These are phyloP conservation scores for Venturia aucupariae DNA, from an alignment of 2,329 filamentous ascomycete species.

Conservation along the genomic window DNA sequence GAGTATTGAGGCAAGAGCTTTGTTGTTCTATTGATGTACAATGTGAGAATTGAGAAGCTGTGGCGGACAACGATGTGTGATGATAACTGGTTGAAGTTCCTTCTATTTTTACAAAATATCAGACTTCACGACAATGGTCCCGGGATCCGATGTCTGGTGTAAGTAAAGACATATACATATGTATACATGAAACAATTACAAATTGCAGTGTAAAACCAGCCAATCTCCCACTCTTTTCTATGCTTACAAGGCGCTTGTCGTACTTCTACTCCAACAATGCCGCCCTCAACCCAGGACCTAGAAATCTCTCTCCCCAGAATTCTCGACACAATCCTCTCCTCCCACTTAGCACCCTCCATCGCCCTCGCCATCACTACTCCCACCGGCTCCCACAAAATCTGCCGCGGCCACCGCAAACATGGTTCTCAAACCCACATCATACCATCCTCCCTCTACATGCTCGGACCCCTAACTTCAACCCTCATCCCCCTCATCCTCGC, in stretches of 20 bases:
- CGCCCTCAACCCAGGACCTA: background rate
- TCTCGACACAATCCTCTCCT: background rate
- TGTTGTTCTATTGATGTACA: conserved; percentile 21
- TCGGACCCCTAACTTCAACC: conserved; percentile 5
- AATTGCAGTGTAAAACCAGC: background rate
- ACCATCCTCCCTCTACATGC: background rate
- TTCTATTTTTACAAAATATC: too few species aligned
- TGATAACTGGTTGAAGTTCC: too few species aligned
- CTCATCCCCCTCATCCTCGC: background rate
- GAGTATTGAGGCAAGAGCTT: conserved; percentile 27
- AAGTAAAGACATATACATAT: background rate
- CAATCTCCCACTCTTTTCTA: background rate
- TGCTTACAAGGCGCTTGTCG: background rate
- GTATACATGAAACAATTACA: background rate
- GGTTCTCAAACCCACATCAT: background rate
- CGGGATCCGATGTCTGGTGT: background rate
- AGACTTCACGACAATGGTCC: background rate
- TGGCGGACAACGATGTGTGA: too few species aligned
- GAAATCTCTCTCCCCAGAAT: background rate
- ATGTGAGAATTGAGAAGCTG: too few species aligned
- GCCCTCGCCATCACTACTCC: background rate
- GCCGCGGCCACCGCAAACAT: background rate
- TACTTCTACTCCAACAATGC: background rate
- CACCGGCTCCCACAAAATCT: background rate
- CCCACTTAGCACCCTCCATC: background rate